phyloP scores from a whole-genome alignment of 2,329 filamentous ascomycete species.

The Diaporthe sp. region DNA sequence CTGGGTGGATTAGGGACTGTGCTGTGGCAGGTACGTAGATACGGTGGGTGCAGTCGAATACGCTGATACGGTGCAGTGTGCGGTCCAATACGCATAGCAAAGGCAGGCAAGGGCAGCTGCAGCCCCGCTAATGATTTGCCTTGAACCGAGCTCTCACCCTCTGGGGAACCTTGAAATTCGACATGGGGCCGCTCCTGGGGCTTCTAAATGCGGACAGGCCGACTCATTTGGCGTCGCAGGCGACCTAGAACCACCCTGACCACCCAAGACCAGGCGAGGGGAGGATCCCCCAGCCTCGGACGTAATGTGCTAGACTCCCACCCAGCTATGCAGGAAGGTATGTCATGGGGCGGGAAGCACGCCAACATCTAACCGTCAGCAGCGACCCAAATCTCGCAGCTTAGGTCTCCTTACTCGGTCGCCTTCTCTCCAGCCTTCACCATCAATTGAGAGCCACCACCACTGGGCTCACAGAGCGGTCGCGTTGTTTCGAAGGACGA shows the following conservation, averaged over 20 bases:
- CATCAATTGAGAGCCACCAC: slow-evolving; percentile 15
- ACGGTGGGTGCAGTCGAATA: neutral
- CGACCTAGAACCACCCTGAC: slow-evolving; percentile 12
- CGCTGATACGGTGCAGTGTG: neutral
- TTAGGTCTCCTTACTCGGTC: slow-evolving; percentile 26
- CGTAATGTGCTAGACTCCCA: slow-evolving; percentile 3
- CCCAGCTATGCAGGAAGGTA: slow-evolving; percentile 16
- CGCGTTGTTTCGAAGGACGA: slow-evolving; percentile 28
- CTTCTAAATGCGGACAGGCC: slow-evolving; percentile 32
- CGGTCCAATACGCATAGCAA: slow-evolving; percentile 3
- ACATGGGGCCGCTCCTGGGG: slow-evolving; percentile 24
- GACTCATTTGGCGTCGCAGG: slow-evolving; percentile 29
- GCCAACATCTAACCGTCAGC: slow-evolving; percentile 31
- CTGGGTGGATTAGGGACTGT: neutral
- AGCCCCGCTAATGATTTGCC: slow-evolving; percentile 34
- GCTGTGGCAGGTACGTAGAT: neutral
- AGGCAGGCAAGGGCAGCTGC: neutral
- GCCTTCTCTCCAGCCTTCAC: neutral
- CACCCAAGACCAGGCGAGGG: slow-evolving; percentile 11
- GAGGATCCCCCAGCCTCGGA: slow-evolving; percentile 30
- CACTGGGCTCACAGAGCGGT: slow-evolving; percentile 4
- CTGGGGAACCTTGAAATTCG: slow-evolving; percentile 34
- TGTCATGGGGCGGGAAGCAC: slow-evolving; percentile 28
- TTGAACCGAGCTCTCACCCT: slow-evolving; percentile 23
- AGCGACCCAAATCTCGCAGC: slow-evolving; percentile 11